Percentiles rank a stretch among this genome's conserved stretches.
Evolutionary conservation across 139 green algal genomes (phyloP).

Genomic region (Zygnema cylindricum): DNA sequence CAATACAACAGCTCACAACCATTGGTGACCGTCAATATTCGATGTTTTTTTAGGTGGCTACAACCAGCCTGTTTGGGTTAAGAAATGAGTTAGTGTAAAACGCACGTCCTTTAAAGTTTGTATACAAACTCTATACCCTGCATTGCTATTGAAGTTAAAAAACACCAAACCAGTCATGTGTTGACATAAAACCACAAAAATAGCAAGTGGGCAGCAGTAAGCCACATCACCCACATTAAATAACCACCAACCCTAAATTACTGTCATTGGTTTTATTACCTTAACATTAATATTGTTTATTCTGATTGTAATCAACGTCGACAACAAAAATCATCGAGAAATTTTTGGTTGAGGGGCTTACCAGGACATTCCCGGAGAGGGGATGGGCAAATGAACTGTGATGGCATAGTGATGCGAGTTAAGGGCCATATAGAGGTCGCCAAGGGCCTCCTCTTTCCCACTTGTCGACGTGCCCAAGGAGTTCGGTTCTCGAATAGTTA

Average conservation of each 20-base stretch:
- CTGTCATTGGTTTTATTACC: background rate
- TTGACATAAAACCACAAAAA: too few species aligned
- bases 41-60: too few species aligned
- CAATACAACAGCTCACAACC: too few species aligned
- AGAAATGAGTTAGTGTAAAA: too few species aligned
- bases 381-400: conserved; percentile 17
- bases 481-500: conserved; percentile 65
- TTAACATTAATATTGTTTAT: background rate
- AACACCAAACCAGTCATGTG: too few species aligned
- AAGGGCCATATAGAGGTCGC: conserved; percentile 90
- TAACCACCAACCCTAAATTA: background rate
- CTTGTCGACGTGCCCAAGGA: conserved; percentile 17
- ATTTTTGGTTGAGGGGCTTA: background rate
- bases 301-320: background rate
- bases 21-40: too few species aligned
- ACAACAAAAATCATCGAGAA: background rate
- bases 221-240: too few species aligned
- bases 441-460: background rate
- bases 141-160: too few species aligned
- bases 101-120: too few species aligned
- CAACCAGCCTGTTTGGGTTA: too few species aligned
- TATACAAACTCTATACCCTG: too few species aligned
- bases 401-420: conserved; percentile 86
- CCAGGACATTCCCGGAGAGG: conserved; percentile 74
- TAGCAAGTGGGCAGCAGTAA: too few species aligned